Evolutionary conservation across 2,329 filamentous ascomycete species (phyloP).

Genomic region (Kalmusia sp.): DNA sequence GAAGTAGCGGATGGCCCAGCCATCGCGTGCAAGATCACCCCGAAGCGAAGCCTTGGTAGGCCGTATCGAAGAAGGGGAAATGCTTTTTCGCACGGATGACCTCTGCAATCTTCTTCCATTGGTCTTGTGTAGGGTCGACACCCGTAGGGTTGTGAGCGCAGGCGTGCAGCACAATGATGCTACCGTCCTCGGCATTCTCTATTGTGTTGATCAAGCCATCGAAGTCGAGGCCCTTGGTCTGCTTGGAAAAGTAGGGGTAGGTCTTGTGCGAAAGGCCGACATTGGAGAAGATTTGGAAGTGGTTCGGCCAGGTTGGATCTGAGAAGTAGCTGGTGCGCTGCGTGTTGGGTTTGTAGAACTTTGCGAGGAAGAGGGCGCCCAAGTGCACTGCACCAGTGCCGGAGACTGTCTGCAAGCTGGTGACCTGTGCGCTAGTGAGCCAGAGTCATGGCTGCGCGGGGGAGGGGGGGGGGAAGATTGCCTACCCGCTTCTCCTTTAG

Average conservation of each 20-base stretch:
- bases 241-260: conserved; percentile 93
- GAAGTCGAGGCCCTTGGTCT: conserved; percentile 91
- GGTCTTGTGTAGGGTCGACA: conserved; percentile 89
- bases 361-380: conserved; percentile 89
- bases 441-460: conserved; percentile 23
- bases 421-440: conserved; percentile 55
- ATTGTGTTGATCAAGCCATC: conserved; percentile 82
- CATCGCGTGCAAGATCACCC: conserved; percentile 85
- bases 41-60: conserved; percentile 97
- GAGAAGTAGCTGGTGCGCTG: conserved; percentile 86
- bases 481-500: conserved; percentile 79
- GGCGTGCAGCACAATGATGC: conserved; percentile 89
- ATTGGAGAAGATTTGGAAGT: conserved; percentile 97
- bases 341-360: conserved; percentile 76
- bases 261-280: conserved; percentile 77
- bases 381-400: conserved; percentile 95
- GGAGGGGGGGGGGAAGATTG: conserved; percentile 17
- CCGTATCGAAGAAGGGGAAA: conserved; percentile 98
- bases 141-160: conserved; percentile 99
- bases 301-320: conserved; percentile 97
- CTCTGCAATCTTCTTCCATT: conserved; percentile 89
- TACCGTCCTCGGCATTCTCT: conserved; percentile 72
- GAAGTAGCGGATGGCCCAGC: conserved; percentile 93
- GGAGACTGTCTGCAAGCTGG: conserved; percentile 92
- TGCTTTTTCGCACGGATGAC: conserved; percentile 80